Evolutionary conservation across 768 basidiomycete species (phyloP), one percentile per base, ranked within the genome.

Genomic region (Lactarius hengduanensis): DNA sequence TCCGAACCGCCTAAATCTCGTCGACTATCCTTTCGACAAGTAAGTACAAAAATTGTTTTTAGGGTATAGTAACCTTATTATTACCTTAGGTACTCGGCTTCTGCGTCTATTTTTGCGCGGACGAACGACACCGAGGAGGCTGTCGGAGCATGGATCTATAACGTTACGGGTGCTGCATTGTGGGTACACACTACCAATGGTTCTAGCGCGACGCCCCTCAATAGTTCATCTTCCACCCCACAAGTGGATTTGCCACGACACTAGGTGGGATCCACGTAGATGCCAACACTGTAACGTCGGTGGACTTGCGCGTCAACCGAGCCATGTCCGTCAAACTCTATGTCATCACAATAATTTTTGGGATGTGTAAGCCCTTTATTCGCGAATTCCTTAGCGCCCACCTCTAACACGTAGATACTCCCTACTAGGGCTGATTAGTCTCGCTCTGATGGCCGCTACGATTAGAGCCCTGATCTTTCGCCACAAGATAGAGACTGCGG

Each of bases 401-500:
- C 55, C 28, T 30, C 67, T 45, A 3, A 45, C 32, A 20, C n/a
- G 4, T 18, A 4, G 16, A 28, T 9, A 6, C 4, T 54, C 38
- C 5, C 2, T 30, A 22, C 26, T 59, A 68, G 67, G 67, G 67
- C 6, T 68, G 26, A 60, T 65, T 11, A 68, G 63, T 40, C 59
- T 68, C 28, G 30, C 34, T 13, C 54, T 65, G 20, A 64, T 68
- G 63, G 34, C 41, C 28, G 55, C 26, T n/a, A 57, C 57, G 15
- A 61, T 68, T 16, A 65, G 61, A 41, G 64, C 70, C 36, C 66
- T 72, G 3, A 47, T 72, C 56, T 72, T 74, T 38, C 63, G 71
- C 4, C 67, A 69, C 53, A 67, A 62, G 18, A 66, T 73, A 30
- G 67, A 69, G 11, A 65, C 70, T 6, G 65, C 70, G 7, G 68